Evolutionary conservation across 139 green algal genomes (phyloP).

Genomic region (Chlorella sorokiniana): DNA sequence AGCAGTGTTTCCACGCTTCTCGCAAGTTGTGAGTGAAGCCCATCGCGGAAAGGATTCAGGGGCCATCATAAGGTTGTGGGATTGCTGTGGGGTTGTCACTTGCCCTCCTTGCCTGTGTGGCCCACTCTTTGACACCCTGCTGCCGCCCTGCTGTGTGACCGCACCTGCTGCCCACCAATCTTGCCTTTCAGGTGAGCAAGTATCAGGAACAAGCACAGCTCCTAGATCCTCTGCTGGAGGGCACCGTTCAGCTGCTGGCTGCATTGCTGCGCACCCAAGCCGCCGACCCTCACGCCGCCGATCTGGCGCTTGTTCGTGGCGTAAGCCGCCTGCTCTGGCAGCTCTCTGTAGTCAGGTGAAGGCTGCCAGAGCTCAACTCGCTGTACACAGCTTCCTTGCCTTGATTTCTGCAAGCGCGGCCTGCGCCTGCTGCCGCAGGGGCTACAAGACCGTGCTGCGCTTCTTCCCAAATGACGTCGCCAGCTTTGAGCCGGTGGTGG

Average conservation of each 20-base stretch:
- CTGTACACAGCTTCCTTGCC: neutral
- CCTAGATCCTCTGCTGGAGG: constrained; percentile 89
- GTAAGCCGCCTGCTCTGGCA: constrained; percentile 79
- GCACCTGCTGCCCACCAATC: neutral
- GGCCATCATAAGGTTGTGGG: neutral
- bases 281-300: neutral
- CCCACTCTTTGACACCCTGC: neutral
- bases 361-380: neutral
- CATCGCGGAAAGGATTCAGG: neutral
- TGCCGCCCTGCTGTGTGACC: neutral
- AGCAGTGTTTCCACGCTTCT: constrained; percentile 51
- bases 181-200: constrained; percentile 74
- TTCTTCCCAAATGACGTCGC: constrained; percentile 90
- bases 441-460: constrained; percentile 85
- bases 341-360: constrained; percentile 72
- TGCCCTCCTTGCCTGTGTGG: too few relatives aligned
- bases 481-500: constrained; percentile 82
- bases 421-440: constrained; percentile 40
- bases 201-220: constrained; percentile 97
- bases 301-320: constrained; percentile 15
- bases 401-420: neutral
- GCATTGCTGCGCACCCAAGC: constrained; percentile 51
- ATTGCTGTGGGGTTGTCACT: too few relatives aligned
- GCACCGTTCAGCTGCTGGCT: constrained; percentile 76
- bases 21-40: constrained; percentile 61